Percentiles rank a stretch among this genome's conserved stretches.
These are phyloP conservation scores for Fusarium robinianum DNA, from an alignment of 2,329 filamentous ascomycete species.

Conservation along the genomic window DNA sequence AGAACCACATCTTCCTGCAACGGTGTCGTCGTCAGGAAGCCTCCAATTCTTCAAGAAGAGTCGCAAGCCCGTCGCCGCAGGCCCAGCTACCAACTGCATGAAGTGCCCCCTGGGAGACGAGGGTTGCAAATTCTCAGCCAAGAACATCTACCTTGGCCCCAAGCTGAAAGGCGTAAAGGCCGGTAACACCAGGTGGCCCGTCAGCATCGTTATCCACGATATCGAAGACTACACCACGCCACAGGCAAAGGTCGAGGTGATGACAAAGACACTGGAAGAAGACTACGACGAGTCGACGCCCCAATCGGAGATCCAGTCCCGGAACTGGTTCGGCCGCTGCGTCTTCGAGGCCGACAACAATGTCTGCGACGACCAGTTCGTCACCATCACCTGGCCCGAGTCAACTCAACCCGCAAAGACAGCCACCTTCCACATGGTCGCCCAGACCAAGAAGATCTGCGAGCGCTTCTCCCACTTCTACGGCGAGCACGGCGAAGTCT, in stretches of 20 bases:
- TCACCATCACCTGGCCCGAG: constrained; percentile 87
- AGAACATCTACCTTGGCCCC: constrained; percentile 76
- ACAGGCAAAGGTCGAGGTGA: constrained; percentile 45
- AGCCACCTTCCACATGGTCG: constrained; percentile 91
- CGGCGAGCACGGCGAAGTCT: constrained; percentile 82
- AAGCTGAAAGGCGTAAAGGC: constrained; percentile 62
- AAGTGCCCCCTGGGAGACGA: constrained; percentile 69
- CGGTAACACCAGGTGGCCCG: constrained; percentile 77
- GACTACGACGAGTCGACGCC: constrained; percentile 59
- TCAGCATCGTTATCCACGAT: constrained; percentile 88
- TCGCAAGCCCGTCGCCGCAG: constrained; percentile 77
- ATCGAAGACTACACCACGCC: constrained; percentile 74
- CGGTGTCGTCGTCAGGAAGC: constrained; percentile 75
- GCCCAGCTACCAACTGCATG: constrained; percentile 82
- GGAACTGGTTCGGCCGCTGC: constrained; percentile 89
- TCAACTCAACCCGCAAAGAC: constrained; percentile 71
- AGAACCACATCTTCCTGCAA: constrained; percentile 72
- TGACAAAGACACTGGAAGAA: constrained; percentile 52
- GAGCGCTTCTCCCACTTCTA: constrained; percentile 85
- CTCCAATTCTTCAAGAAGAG: constrained; percentile 77
- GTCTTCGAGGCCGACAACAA: constrained; percentile 94
- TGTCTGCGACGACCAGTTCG: constrained; percentile 90
- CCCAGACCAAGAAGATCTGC: constrained; percentile 85
- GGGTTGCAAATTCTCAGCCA: constrained; percentile 83
- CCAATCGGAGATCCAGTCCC: constrained; percentile 50